These are phyloP conservation scores for Physcomitrium patens DNA, from an alignment of 225 moss, liverwort and hornwort genomes.

Conservation along the genomic window DNA sequence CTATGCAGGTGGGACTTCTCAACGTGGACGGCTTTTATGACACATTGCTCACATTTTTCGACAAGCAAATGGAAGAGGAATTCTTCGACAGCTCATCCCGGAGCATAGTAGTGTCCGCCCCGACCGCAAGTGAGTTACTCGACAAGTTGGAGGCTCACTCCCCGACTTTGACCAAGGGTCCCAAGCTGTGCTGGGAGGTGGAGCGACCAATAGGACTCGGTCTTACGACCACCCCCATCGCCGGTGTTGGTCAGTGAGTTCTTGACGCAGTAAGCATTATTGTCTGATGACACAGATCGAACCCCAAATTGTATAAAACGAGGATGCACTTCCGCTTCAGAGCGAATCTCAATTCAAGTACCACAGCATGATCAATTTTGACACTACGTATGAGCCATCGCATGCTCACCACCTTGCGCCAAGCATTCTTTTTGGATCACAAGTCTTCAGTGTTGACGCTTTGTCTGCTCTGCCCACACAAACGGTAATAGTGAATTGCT, in stretches of 20 bases:
- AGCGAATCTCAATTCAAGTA: constrained; percentile 6
- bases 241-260: constrained; percentile 43
- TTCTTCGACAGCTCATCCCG: constrained; percentile 75
- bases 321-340: constrained; percentile 14
- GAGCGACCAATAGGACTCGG: constrained; percentile 38
- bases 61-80: constrained; percentile 86
- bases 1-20: constrained; percentile 74
- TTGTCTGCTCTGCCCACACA: neutral
- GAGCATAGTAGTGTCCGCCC: constrained; percentile 84
- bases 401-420: constrained; percentile 16
- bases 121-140: constrained; percentile 78
- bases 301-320: constrained; percentile 29
- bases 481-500: constrained; percentile 6
- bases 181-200: constrained; percentile 56
- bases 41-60: constrained; percentile 73
- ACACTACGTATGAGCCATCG: neutral
- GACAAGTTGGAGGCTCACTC: constrained; percentile 76
- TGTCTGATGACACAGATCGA: neutral
- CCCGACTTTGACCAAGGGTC: constrained; percentile 12
- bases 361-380: constrained; percentile 38
- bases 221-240: constrained; percentile 33
- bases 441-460: neutral
- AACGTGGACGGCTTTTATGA: constrained; percentile 96
- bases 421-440: constrained; percentile 24
- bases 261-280: neutral